Evolutionary conservation across 164 flowering plant genomes (phyloP).

Genomic region (Berberis thunbergii): DNA sequence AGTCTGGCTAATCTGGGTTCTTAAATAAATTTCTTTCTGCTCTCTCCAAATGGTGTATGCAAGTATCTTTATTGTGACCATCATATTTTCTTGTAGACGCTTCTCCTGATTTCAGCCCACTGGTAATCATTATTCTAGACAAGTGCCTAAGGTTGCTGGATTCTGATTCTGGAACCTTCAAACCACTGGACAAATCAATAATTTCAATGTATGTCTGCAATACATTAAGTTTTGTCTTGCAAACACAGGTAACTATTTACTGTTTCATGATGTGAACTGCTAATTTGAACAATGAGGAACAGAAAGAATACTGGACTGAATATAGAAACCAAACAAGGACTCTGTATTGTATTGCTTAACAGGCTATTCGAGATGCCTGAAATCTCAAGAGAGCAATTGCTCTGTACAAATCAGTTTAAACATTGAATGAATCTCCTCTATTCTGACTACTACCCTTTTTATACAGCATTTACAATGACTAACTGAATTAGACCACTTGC

Average conservation of each 20-base stretch:
- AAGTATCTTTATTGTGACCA: not conserved
- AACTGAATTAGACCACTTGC: too few species aligned
- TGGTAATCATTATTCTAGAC: slow-evolving; percentile 56
- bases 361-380: too few species aligned
- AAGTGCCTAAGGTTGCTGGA: slow-evolving; percentile 69
- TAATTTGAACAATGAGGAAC: too few species aligned
- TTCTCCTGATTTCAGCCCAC: slow-evolving; percentile 65
- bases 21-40: not conserved
- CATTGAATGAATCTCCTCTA: too few species aligned
- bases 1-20: too few species aligned
- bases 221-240: slow-evolving; percentile 60
- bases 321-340: too few species aligned
- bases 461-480: too few species aligned
- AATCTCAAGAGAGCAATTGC: too few species aligned
- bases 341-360: too few species aligned
- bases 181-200: slow-evolving; percentile 48
- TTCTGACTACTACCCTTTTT: too few species aligned
- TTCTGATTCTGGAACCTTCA: slow-evolving; percentile 49
- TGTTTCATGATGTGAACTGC: not conserved
- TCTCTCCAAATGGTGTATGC: not conserved
- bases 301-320: too few species aligned
- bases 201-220: slow-evolving; percentile 68
- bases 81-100: slow-evolving; percentile 30
- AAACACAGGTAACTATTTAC: slow-evolving; percentile 68
- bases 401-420: too few species aligned